Evolutionary conservation across 2,329 filamentous ascomycete species (phyloP), one percentile per base, ranked within the genome.

Genomic region (Beauveria varroae): DNA sequence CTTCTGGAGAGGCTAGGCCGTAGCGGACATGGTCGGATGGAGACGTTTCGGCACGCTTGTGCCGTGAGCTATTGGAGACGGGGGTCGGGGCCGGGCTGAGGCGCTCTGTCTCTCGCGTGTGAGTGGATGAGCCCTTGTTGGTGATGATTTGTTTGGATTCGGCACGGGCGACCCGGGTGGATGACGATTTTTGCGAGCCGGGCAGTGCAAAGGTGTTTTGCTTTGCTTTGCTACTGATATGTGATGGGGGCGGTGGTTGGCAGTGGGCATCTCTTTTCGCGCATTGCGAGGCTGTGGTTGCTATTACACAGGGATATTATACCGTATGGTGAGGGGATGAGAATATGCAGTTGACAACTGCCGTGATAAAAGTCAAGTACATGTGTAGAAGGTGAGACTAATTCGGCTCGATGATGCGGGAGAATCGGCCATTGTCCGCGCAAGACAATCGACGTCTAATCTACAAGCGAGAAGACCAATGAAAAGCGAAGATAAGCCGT

Each of bases 31-130:
- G 55, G 56, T 58, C 46, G 44, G 46, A 51, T 59, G 56, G 56
- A 52, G 56, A 26, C 57, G 16, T 20, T 60, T 60, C 57, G 57
- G 57, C 57, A 60, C 47, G 41, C 26, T 53, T 43, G 57, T 60
- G 57, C 57, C 57, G 57, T 59, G 55, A 20, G 44, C 41, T 44
- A 14, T 40, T 40, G 41, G 16, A 46, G 24, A 22, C 30, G 20
- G 10, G 44, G 44, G 30, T 43, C 34, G 43, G 22, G 43, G 14
- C 26, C 28, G 12, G 22, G 50, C 41, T 20, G 41, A 20, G 18
- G 30, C 16, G 14, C n/a, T 20, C 12, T 34, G 28, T 20, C 28
- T 20, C 28, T 34, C 30, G 41, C 43, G 28, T 57, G 55, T 57
- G 55, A 49, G 55, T 57, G 55, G 55, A 57, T 26, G 40, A 5